Conservation (phyloP, 305 asterid genomes). For the Fraxinus floribunda region DNA sequence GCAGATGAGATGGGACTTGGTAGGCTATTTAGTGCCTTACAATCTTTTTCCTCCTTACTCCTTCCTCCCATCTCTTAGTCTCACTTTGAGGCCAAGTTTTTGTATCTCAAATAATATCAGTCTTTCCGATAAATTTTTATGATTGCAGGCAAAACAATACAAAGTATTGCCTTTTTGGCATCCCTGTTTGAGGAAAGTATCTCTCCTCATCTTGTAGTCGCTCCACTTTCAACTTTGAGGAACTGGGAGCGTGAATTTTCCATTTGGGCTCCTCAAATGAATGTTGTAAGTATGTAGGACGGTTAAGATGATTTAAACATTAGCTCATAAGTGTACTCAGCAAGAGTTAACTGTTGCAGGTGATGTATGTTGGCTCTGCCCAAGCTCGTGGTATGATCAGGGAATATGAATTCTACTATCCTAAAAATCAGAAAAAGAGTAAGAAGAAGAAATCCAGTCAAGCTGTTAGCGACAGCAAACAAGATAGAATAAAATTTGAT, state of each 20-base stretch:
- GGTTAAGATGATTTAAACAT: slow-evolving; percentile 19
- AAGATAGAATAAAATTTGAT: slow-evolving; percentile 90
- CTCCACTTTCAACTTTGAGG: slow-evolving; percentile 95
- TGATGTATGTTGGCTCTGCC: slow-evolving; percentile 87
- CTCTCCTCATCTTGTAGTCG: slow-evolving; percentile 87
- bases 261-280: slow-evolving; percentile 98
- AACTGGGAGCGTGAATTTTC: slow-evolving; percentile 99
- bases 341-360: slow-evolving; percentile 51
- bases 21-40: slow-evolving; percentile 37
- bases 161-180: slow-evolving; percentile 93
- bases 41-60: not conserved
- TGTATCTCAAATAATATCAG: slow-evolving; percentile 15
- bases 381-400: slow-evolving; percentile 76
- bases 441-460: slow-evolving; percentile 79
- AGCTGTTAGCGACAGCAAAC: slow-evolving; percentile 66
- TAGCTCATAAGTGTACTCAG: slow-evolving; percentile 28
- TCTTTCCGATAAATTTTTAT: slow-evolving; percentile 25
- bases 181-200: slow-evolving; percentile 75
- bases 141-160: slow-evolving; percentile 90
- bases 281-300: slow-evolving; percentile 69
- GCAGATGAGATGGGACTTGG: slow-evolving; percentile 99
- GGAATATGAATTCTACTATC: slow-evolving; percentile 84
- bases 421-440: slow-evolving; percentile 65
- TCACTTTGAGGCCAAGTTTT: slow-evolving; percentile 8
- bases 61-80: slow-evolving; percentile 3